A percentile compares a stretch with the other conserved stretches of the same genome.
phyloP scores from a whole-genome alignment of 352 stramenopile species.

The Pilasporangium apinafurcum region DNA sequence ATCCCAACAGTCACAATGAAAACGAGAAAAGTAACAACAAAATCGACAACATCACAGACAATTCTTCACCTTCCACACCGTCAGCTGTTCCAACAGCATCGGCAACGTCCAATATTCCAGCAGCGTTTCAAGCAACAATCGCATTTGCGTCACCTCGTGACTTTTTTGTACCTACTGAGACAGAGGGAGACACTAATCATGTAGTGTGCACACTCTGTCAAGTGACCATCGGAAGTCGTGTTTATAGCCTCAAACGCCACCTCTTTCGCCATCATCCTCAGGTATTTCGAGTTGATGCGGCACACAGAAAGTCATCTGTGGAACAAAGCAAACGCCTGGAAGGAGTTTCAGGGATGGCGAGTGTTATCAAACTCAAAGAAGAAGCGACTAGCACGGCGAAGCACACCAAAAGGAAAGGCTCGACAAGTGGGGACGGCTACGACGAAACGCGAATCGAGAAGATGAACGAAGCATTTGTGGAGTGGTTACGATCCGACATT shows the following conservation, averaged over 20 bases:
- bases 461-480: slow-evolving; percentile 29
- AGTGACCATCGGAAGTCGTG: slow-evolving; percentile 30
- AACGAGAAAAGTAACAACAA: background rate
- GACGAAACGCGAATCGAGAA: background rate
- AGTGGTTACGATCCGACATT: slow-evolving; percentile 33
- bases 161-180: slow-evolving; percentile 29
- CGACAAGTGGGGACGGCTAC: background rate
- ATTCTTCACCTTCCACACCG: background rate
- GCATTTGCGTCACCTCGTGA: slow-evolving; percentile 36
- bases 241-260: slow-evolving; percentile 44
- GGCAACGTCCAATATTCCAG: slow-evolving; percentile 22
- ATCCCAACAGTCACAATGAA: background rate
- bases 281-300: slow-evolving; percentile 32
- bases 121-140: slow-evolving; percentile 29
- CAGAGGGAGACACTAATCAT: slow-evolving; percentile 11
- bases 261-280: slow-evolving; percentile 34
- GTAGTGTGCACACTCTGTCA: slow-evolving; percentile 43
- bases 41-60: background rate
- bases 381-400: background rate
- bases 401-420: background rate
- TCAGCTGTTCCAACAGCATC: background rate
- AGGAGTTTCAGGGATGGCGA: no score
- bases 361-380: slow-evolving; percentile 11
- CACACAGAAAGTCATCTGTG: no score
- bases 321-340: no score